phyloP scores from a whole-genome alignment of 768 basidiomycete genomes.

The Hygrophorus pudorinus region DNA sequence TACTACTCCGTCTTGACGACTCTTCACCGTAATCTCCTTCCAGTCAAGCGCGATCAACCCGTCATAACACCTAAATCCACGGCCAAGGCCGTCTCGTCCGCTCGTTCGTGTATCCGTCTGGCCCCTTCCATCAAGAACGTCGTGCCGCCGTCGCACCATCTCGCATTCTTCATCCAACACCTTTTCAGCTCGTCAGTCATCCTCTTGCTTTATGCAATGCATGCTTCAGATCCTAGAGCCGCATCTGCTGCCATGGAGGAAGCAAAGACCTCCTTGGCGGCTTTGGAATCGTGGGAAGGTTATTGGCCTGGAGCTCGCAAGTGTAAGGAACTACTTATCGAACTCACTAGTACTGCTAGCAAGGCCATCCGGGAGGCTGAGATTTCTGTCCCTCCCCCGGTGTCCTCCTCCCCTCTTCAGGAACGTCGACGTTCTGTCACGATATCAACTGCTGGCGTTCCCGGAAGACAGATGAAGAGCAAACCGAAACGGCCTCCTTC shows the following conservation, averaged over 20 bases:
- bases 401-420: constrained; percentile 19
- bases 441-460: constrained; percentile 32
- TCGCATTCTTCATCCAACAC: constrained; percentile 85
- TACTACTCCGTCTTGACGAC: constrained; percentile 85
- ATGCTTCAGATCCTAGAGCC: constrained; percentile 54
- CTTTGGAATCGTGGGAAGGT: constrained; percentile 75
- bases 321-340: constrained; percentile 71
- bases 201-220: constrained; percentile 79
- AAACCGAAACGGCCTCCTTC: constrained; percentile 48
- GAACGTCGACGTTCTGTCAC: constrained; percentile 52
- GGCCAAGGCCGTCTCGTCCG: constrained; percentile 72
- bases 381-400: constrained; percentile 13
- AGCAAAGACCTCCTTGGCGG: constrained; percentile 58
- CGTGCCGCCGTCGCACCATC: constrained; percentile 77
- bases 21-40: constrained; percentile 80
- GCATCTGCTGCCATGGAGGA: constrained; percentile 75
- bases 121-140: constrained; percentile 79
- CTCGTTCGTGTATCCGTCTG: constrained; percentile 76
- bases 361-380: constrained; percentile 46
- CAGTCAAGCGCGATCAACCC: constrained; percentile 63
- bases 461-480: constrained; percentile 39
- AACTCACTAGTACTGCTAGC: constrained; percentile 57
- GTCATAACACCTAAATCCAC: constrained; percentile 58
- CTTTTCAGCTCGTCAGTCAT: constrained; percentile 85
- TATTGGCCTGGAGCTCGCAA: constrained; percentile 84